Percentiles rank a stretch among this genome's conserved stretches.
Conservation (phyloP, 441 rosid species). For the Cnidoscolus chayamansa region DNA sequence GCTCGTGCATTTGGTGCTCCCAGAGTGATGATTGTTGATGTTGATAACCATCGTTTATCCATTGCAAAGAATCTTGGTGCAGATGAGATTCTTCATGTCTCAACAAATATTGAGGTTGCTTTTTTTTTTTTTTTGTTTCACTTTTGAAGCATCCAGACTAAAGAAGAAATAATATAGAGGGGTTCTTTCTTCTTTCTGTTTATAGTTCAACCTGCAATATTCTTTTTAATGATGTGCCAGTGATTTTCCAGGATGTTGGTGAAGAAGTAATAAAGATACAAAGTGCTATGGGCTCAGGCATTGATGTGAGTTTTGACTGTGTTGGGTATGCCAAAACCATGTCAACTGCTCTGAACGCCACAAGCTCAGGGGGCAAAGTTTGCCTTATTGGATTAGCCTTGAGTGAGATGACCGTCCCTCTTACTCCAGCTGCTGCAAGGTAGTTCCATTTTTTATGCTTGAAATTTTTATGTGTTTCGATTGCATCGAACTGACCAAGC, state of each 20-base stretch:
- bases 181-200: neutral
- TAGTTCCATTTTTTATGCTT: constrained; percentile 17
- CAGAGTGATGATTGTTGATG: constrained; percentile 61
- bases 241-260: constrained; percentile 43
- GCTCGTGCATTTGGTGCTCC: constrained; percentile 83
- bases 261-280: constrained; percentile 52
- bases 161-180: neutral
- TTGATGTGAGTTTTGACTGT: constrained; percentile 77
- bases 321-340: constrained; percentile 74
- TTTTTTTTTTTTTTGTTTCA: neutral
- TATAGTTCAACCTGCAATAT: neutral
- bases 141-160: neutral
- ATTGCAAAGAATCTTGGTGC: constrained; percentile 75
- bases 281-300: constrained; percentile 44
- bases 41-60: constrained; percentile 56
- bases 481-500: neutral
- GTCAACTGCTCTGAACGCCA: constrained; percentile 69
- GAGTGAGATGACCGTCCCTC: constrained; percentile 63
- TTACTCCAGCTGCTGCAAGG: constrained; percentile 90
- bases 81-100: constrained; percentile 54
- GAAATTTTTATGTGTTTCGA: neutral
- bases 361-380: constrained; percentile 68
- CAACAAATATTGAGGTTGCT: constrained; percentile 51
- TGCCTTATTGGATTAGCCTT: constrained; percentile 87
- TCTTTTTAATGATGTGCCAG: neutral